Conservation (phyloP, 352 stramenopile genomes). For the Pythium brachiatum region DNA sequence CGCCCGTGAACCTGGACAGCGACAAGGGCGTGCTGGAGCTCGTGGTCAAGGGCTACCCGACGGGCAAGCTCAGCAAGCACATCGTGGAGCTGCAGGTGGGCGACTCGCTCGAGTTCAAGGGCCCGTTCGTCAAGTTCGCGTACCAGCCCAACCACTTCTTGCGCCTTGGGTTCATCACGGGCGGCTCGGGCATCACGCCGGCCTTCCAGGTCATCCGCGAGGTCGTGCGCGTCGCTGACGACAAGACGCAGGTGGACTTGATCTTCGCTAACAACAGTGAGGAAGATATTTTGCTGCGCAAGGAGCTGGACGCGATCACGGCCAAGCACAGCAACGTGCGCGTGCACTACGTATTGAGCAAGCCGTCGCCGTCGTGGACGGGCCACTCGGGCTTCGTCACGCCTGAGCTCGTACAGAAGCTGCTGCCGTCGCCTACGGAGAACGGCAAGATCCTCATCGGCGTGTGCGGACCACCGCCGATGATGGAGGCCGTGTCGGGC, state of each 20-base stretch:
- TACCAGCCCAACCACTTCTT: slow-evolving; percentile 85
- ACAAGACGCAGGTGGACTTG: slow-evolving; percentile 76
- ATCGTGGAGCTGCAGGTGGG: slow-evolving; percentile 72
- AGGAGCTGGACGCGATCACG: slow-evolving; percentile 66
- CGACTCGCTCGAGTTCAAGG: slow-evolving; percentile 84
- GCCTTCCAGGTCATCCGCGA: slow-evolving; percentile 76
- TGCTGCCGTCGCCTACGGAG: slow-evolving; percentile 58
- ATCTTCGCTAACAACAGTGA: slow-evolving; percentile 82
- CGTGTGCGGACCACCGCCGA: slow-evolving; percentile 81
- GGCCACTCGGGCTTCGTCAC: slow-evolving; percentile 65
- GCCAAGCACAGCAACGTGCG: slow-evolving; percentile 59
- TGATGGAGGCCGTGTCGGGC: slow-evolving; percentile 80
- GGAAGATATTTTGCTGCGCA: slow-evolving; percentile 81
- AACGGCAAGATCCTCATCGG: slow-evolving; percentile 55
- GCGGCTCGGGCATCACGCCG: slow-evolving; percentile 81
- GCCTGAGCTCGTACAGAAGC: slow-evolving; percentile 62
- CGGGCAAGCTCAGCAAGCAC: slow-evolving; percentile 81
- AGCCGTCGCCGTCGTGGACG: slow-evolving; percentile 40
- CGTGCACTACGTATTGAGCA: slow-evolving; percentile 60
- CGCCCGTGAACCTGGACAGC: slow-evolving; percentile 70
- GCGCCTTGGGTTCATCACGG: slow-evolving; percentile 73
- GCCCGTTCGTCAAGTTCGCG: slow-evolving; percentile 81
- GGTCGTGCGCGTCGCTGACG: slow-evolving; percentile 69
- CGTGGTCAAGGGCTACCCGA: slow-evolving; percentile 85
- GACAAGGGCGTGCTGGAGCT: slow-evolving; percentile 75